phyloP scores from a whole-genome alignment of 345 rosid genomes.

The Euphorbia peplus region DNA sequence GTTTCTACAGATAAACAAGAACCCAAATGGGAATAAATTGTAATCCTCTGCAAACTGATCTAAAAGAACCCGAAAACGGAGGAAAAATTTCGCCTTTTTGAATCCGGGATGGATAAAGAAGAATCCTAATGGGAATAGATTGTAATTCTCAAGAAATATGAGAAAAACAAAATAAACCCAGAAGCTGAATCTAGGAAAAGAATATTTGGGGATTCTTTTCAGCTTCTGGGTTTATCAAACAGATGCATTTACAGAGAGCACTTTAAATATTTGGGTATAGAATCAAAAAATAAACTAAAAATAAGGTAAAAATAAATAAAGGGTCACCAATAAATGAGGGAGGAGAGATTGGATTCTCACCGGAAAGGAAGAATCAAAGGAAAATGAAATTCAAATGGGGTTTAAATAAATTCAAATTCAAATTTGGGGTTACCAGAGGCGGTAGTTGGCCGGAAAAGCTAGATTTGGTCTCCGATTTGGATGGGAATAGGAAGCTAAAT shows the following conservation, averaged over 20 bases:
- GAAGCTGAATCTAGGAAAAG: slow-evolving; percentile 22
- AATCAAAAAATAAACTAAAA: background rate
- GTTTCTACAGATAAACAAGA: no score
- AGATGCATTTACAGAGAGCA: background rate
- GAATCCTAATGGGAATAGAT: background rate
- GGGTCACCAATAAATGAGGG: slow-evolving; percentile 2
- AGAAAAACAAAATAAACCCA: slow-evolving; percentile 22
- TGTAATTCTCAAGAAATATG: background rate
- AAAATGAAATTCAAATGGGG: slow-evolving; percentile 15
- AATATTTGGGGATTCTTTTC: slow-evolving; percentile 4
- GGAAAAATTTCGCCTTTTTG: no score
- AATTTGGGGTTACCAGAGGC: slow-evolving; percentile 19
- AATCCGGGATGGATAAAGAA: no score
- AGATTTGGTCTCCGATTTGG: slow-evolving; percentile 18
- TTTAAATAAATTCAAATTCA: slow-evolving; percentile 14
- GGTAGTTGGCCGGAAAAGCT: slow-evolving; percentile 1
- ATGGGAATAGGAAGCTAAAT: slow-evolving; percentile 18
- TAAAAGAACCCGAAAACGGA: no score
- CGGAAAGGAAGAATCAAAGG: slow-evolving; percentile 45
- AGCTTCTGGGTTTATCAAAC: slow-evolving; percentile 28
- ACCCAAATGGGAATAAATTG: background rate
- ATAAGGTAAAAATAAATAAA: background rate
- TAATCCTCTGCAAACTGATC: no score
- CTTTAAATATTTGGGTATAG: background rate
- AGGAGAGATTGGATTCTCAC: slow-evolving; percentile 32